Conservation (phyloP, 129 eudicot genomes). For the Chrysanthemum seticuspe region DNA sequence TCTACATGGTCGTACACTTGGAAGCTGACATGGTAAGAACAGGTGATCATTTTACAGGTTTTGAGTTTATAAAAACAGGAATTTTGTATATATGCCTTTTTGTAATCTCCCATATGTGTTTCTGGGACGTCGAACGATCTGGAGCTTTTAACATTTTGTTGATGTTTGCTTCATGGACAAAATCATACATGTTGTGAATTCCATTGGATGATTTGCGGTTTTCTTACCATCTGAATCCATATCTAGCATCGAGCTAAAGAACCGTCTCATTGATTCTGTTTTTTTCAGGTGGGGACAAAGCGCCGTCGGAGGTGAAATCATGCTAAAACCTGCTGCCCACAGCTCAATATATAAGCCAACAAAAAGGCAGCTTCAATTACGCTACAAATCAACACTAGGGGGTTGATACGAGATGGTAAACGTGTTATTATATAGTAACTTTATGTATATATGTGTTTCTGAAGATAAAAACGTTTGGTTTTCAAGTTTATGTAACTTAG, state of each 20-base stretch:
- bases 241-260: neutral
- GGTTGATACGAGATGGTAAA: slow-evolving; percentile 3
- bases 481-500: slow-evolving; percentile 31
- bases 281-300: slow-evolving; percentile 71
- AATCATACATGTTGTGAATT: no score
- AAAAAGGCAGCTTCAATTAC: neutral
- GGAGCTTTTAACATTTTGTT: no score
- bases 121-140: no score
- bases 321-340: neutral
- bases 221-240: no score
- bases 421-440: slow-evolving; percentile 20
- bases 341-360: slow-evolving; percentile 3
- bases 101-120: no score
- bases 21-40: no score
- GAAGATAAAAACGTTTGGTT: slow-evolving; percentile 1
- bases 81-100: no score
- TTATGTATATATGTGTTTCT: slow-evolving; percentile 27
- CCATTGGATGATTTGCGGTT: no score
- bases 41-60: no score
- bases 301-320: slow-evolving; percentile 65
- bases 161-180: no score
- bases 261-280: neutral
- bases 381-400: neutral
- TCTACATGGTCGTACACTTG: no score
- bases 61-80: no score